Conservation (phyloP, 2,329 filamentous ascomycete genomes). For the Penicillium sp. region DNA sequence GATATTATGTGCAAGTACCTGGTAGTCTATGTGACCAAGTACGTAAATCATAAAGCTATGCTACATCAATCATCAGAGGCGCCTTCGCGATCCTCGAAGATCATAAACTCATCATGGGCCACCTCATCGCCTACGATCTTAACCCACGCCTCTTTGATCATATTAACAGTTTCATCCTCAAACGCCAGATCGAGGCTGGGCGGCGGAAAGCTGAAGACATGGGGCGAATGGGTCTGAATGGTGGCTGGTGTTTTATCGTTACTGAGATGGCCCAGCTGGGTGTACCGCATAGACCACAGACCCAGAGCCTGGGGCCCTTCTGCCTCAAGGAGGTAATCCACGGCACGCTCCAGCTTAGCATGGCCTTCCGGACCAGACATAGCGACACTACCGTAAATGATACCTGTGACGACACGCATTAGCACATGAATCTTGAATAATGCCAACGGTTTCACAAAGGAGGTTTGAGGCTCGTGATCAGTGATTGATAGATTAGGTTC, state of each 20-base stretch:
- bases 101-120: slow-evolving; percentile 65
- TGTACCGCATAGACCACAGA: slow-evolving; percentile 58
- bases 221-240: slow-evolving; percentile 37
- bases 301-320: slow-evolving; percentile 37
- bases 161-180: slow-evolving; percentile 67
- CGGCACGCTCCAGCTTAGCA: slow-evolving; percentile 42
- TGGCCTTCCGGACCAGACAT: slow-evolving; percentile 37
- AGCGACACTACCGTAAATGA: slow-evolving; percentile 58
- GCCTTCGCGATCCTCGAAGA: slow-evolving; percentile 73
- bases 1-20: slow-evolving; percentile 2
- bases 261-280: slow-evolving; percentile 43
- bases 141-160: slow-evolving; percentile 71
- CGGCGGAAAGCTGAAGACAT: slow-evolving; percentile 59
- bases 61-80: slow-evolving; percentile 53
- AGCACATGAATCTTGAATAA: slow-evolving; percentile 33
- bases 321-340: slow-evolving; percentile 47
- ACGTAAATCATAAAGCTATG: slow-evolving; percentile 7
- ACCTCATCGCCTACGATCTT: slow-evolving; percentile 57
- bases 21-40: not conserved
- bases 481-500: slow-evolving; percentile 80
- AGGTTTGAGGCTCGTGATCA: slow-evolving; percentile 60
- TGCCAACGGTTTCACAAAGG: slow-evolving; percentile 17
- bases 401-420: slow-evolving; percentile 48
- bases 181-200: slow-evolving; percentile 69
- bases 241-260: slow-evolving; percentile 12